Base-by-base conservation (phyloP, 768 basidiomycete species). In the Tylopilus cervinicoccineus region DNA sequence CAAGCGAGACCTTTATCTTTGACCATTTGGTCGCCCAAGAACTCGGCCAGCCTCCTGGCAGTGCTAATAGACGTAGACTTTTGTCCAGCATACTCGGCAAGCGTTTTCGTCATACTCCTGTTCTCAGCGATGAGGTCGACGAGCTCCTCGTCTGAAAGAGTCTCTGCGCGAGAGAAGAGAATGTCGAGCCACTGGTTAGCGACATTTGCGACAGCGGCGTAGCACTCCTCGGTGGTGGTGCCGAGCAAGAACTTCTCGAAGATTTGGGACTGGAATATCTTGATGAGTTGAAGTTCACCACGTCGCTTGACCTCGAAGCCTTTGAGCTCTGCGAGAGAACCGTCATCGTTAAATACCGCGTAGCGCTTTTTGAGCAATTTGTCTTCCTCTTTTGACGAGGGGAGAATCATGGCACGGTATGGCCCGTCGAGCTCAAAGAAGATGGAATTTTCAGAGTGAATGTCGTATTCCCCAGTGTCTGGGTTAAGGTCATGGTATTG, bases 361-460 rank as follows among this genome's bases (percentile, higher is more conserved):
- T 98, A 99, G 42, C 96, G 88, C 69, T 99, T 99, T 75, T 99
- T 99, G 59, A 99, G 72, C 47, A 99, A 66, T 64, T 98, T 99
- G 66, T 98, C 96, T 67, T 99, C 96, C 69, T 99, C 96, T 65
- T 99, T 99, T 1, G 96, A 98, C 2, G 93, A 95, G 2, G 96
- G 96, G 12, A 99, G 78, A 59, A 98, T 97, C 96, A 99, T 98
- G 6, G 96, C 96, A 56, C 84, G 91, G 74, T 98, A 99, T 2
- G 96, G 96, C 2, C 96, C 96, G 58, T 99, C 95, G 51, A 99
- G 77, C 68, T 99, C 95, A 72, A 99, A 98, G 75, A 98, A 99
- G 68, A 99, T 99, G 14, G 93, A 95, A 70, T 99, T 98, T 69
- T 98, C 96, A 69, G 85, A 90, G 53, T 90, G 88, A 24, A 98